Conservation (phyloP, 352 stramenopile genomes). For the Pythium rhizo-oryzae region DNA sequence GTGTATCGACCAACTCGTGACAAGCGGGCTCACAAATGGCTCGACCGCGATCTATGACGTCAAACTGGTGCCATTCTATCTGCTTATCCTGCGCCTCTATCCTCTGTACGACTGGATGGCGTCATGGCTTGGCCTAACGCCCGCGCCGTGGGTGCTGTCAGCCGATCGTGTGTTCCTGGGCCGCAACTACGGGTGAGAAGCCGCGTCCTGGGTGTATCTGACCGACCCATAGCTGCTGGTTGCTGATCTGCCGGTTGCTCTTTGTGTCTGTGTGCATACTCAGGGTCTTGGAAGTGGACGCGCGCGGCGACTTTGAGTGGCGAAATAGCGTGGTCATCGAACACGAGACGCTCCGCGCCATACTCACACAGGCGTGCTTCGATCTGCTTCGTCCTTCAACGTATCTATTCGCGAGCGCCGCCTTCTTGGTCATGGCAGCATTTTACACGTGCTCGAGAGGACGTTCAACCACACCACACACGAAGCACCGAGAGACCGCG, state of each 20-base stretch:
- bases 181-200: constrained; percentile 59
- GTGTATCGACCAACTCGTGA: constrained; percentile 69
- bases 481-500: background rate
- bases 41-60: constrained; percentile 36
- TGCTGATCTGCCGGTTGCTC: too few relatives aligned
- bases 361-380: constrained; percentile 8
- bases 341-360: background rate
- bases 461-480: too few relatives aligned
- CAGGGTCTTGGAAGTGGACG: constrained; percentile 24
- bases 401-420: background rate
- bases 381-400: background rate
- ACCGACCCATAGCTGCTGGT: too few relatives aligned
- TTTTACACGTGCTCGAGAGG: too few relatives aligned
- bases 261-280: background rate
- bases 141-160: constrained; percentile 38
- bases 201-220: too few relatives aligned
- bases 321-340: constrained; percentile 19
- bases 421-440: too few relatives aligned
- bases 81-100: constrained; percentile 3
- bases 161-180: constrained; percentile 53
- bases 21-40: constrained; percentile 58
- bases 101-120: constrained; percentile 1
- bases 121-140: background rate
- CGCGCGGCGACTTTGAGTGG: constrained; percentile 15
- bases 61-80: constrained; percentile 5